Percentiles rank a stretch among this genome's conserved stretches.
phyloP scores from a whole-genome alignment of 345 rosid species.

The Pistacia atlantica region DNA sequence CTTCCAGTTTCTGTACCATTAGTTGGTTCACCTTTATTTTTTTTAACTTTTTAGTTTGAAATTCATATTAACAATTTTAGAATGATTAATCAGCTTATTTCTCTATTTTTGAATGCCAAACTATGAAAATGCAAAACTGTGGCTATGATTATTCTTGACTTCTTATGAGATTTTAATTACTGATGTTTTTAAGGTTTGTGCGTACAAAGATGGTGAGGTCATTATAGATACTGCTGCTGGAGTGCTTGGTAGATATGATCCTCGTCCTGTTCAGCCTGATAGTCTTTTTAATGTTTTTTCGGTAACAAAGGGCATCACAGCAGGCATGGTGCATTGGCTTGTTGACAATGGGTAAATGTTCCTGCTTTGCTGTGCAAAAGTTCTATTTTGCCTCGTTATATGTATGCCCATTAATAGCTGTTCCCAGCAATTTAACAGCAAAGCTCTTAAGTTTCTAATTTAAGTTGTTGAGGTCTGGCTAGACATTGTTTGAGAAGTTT shows the following conservation, averaged over 20 bases:
- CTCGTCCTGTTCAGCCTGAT: constrained; percentile 96
- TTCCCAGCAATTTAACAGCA: neutral
- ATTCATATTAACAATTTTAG: neutral
- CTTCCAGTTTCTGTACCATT: neutral
- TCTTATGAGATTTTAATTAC: constrained; percentile 14
- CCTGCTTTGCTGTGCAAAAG: neutral
- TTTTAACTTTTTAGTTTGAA: neutral
- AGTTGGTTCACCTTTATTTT: neutral
- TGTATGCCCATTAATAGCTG: neutral
- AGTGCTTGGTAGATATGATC: constrained; percentile 91
- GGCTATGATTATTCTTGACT: neutral
- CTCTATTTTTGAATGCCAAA: neutral
- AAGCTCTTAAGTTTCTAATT: neutral
- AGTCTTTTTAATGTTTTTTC: constrained; percentile 93
- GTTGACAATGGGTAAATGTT: constrained; percentile 67
- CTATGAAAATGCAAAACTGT: too few species aligned
- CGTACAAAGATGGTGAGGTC: constrained; percentile 92
- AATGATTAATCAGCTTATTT: neutral
- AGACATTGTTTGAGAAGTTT: too few species aligned
- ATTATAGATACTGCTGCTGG: constrained; percentile 97
- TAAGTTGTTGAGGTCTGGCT: neutral
- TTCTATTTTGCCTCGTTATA: neutral
- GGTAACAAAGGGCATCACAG: constrained; percentile 86
- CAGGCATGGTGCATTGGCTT: constrained; percentile 94
- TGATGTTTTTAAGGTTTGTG: constrained; percentile 69